Conservation (phyloP, 1,284 basidiomycete species). For the Leccinum fuscescens region DNA sequence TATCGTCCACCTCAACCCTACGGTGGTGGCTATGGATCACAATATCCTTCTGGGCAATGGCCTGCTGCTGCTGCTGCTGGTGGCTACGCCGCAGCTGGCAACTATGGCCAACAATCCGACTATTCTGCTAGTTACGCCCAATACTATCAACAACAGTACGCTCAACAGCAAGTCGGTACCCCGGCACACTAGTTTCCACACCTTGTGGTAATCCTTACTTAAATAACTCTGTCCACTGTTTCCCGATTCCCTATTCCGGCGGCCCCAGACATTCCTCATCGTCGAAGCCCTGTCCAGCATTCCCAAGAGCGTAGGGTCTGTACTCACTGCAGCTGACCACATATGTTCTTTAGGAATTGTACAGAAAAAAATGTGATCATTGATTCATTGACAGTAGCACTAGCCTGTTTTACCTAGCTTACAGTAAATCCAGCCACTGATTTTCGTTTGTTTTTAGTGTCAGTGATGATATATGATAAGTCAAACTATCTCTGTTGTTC, state of each 20-base stretch:
- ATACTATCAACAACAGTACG: slow-evolving; percentile 80
- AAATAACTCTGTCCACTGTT: slow-evolving; percentile 10
- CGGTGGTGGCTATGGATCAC: slow-evolving; percentile 40
- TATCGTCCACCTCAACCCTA: slow-evolving; percentile 51
- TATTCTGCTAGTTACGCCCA: slow-evolving; percentile 75
- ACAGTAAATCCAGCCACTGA: slow-evolving; percentile 8
- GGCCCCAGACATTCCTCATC: slow-evolving; percentile 18
- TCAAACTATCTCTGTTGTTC: background rate
- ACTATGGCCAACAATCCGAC: slow-evolving; percentile 52
- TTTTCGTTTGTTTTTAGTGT: slow-evolving; percentile 10
- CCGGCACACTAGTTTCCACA: slow-evolving; percentile 38
- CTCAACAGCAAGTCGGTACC: slow-evolving; percentile 65
- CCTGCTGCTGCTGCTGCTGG: slow-evolving; percentile 39
- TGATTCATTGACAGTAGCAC: slow-evolving; percentile 30
- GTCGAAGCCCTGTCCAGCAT: slow-evolving; percentile 22
- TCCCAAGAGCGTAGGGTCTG: slow-evolving; percentile 28
- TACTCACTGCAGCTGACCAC: slow-evolving; percentile 39
- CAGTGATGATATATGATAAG: slow-evolving; percentile 1
- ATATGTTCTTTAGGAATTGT: slow-evolving; percentile 35
- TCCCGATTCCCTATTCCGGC: slow-evolving; percentile 19
- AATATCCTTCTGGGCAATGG: slow-evolving; percentile 42
- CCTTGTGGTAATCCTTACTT: slow-evolving; percentile 30
- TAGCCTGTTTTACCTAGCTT: slow-evolving; percentile 22
- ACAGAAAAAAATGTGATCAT: slow-evolving; percentile 31
- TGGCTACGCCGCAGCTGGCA: slow-evolving; percentile 39